A percentile compares a stretch with the other conserved stretches of the same genome.
Evolutionary conservation across 1,139 yeast genomes (phyloP).

Genomic region (Geotrichum cucujoidarum): DNA sequence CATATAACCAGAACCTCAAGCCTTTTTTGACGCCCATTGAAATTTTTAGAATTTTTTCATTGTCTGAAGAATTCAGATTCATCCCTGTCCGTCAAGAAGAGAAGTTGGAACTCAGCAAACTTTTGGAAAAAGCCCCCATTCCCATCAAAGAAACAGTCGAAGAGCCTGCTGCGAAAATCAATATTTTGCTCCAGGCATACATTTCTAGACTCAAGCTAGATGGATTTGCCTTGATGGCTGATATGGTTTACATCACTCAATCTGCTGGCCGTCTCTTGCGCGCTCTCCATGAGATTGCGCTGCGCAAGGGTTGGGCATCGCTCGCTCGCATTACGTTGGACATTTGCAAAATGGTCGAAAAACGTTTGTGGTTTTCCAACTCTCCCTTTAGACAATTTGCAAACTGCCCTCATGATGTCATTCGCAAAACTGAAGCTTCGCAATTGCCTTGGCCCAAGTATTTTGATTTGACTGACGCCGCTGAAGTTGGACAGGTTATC

Average conservation of each 20-base stretch:
- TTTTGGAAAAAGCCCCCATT: conserved; percentile 73
- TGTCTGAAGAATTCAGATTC: conserved; percentile 79
- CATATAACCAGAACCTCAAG: conserved; percentile 55
- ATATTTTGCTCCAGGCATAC: conserved; percentile 75
- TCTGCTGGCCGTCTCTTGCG: conserved; percentile 86
- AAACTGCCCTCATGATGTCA: conserved; percentile 60
- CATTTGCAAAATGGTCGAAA: conserved; percentile 75
- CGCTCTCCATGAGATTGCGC: conserved; percentile 76
- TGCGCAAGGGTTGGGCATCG: conserved; percentile 68
- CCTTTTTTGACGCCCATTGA: conserved; percentile 70
- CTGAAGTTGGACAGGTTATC: conserved; percentile 78
- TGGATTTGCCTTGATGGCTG: conserved; percentile 89
- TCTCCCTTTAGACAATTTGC: conserved; percentile 85
- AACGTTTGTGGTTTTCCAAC: conserved; percentile 75
- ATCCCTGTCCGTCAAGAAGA: conserved; percentile 88
- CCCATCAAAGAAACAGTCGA: conserved; percentile 71
- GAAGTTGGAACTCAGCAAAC: conserved; percentile 62
- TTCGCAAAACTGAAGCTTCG: conserved; percentile 72
- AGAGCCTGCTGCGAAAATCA: conserved; percentile 76
- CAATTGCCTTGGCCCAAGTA: conserved; percentile 80
- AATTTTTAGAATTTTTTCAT: conserved; percentile 66
- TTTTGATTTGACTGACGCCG: conserved; percentile 57
- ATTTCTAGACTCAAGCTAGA: conserved; percentile 70
- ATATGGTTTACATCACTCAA: conserved; percentile 89
- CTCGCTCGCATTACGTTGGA: conserved; percentile 56